Evolutionary conservation across 441 rosid genomes (phyloP), one percentile per base, ranked within the genome.

Genomic region (Populus trichocarpa): DNA sequence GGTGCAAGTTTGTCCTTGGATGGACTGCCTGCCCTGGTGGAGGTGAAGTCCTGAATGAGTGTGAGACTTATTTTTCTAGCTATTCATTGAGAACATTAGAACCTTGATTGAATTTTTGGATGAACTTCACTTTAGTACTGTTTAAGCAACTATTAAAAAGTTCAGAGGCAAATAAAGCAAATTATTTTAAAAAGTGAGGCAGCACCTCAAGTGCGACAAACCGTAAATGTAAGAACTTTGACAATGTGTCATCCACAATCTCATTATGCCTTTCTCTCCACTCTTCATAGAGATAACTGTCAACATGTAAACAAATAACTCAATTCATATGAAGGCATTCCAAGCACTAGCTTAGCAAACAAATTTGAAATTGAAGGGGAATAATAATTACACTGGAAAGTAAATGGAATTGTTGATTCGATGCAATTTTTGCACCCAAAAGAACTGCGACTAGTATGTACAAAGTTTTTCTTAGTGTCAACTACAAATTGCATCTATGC

Each of bases 131-230:
- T 46, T 14, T 46, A 4, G 57, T 46, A 14, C 2, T 11, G 32
- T 23, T 22, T 28, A 64, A 64, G 26, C 22, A 64, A 64, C 26
- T 64, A 64, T 20, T 25, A 23, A 64, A 6, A 22, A 22, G 3
- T 64, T 64, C 22, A 64, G 50, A 28, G 53, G 23, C 8, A 69
- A 65, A 7, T 59, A 79, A 18, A 30, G 32, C 32, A 30, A 30
- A 30, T 30, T 40, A 20, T 61, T 77, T 75, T 69, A 18, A 61
- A 79, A 79, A 73, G 36, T 53, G 63, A 78, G 53, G 73, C 66
- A 82, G 59, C 89, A 93, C 98, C 97, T 90, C 89, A 40, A 90
- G 90, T n/a, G 90, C 77, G 74, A 90, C 78, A 84, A 88, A 87
- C 80, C 75, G 86, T 68, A 93, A 72, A 75, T 70, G 9, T 72